phyloP scores from a whole-genome alignment of 306 rosid genomes.

The Oemleria cerasiformis region DNA sequence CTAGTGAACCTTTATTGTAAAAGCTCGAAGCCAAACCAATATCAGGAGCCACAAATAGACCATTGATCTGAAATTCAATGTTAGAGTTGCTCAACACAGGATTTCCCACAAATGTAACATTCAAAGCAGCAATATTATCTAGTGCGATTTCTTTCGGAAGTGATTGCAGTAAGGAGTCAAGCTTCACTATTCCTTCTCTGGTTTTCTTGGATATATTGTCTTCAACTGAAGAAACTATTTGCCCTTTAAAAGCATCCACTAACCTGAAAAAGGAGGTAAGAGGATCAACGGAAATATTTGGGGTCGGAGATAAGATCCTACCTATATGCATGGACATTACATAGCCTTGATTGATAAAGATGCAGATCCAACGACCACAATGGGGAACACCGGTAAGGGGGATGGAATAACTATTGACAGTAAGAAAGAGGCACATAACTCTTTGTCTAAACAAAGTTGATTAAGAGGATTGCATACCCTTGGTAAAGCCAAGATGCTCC shows the following conservation, averaged over 20 bases:
- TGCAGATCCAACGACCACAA: not conserved
- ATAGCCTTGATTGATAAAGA: not conserved
- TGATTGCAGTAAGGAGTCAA: conserved; percentile 49
- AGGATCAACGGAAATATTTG: not conserved
- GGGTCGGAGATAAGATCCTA: not conserved
- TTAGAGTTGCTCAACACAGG: conserved; percentile 62
- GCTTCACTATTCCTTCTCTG: conserved; percentile 55
- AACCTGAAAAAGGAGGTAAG: conserved; percentile 44
- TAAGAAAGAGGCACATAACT: not conserved
- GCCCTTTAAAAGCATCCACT: conserved; percentile 51
- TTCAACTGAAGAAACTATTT: conserved; percentile 67
- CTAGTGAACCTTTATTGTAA: conserved; percentile 24
- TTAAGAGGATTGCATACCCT: conserved; percentile 50
- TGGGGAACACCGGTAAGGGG: not conserved
- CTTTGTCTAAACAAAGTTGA: conserved; percentile 17
- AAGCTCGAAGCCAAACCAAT: conserved; percentile 30
- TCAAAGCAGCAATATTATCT: conserved; percentile 46
- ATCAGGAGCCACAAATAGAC: conserved; percentile 43
- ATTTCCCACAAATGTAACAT: conserved; percentile 58
- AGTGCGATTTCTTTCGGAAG: conserved; percentile 60
- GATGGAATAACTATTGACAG: not conserved
- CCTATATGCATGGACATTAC: not conserved
- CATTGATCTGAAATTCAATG: conserved; percentile 58
- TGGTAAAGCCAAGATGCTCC: conserved; percentile 95
- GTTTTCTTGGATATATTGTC: conserved; percentile 56